These are phyloP conservation scores for Beta corolliflora DNA, from an alignment of 179 eudicot species.

Conservation along the genomic window DNA sequence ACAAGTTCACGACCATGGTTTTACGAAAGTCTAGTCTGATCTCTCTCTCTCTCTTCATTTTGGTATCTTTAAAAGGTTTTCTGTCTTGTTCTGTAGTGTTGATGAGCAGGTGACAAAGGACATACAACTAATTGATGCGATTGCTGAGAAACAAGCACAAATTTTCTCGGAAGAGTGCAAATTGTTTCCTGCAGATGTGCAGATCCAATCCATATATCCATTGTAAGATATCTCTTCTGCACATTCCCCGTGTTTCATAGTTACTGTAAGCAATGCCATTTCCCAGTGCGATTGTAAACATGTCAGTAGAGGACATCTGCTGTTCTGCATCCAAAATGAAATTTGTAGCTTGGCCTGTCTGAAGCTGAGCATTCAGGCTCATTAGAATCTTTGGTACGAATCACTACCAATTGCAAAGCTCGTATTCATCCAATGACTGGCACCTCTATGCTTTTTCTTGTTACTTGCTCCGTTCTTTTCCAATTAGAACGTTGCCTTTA, in stretches of 20 bases:
- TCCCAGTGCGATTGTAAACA: not conserved
- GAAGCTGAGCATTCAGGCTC: not conserved
- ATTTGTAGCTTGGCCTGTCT: not conserved
- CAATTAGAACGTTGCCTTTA: not conserved
- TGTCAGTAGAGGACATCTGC: not conserved
- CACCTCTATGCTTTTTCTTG: too few relatives aligned
- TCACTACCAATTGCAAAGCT: not conserved
- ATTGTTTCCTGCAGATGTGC: conserved; percentile 97
- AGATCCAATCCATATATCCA: conserved; percentile 94
- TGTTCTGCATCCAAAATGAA: not conserved
- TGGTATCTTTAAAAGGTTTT: conserved; percentile 15
- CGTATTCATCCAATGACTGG: not conserved
- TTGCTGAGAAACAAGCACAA: conserved; percentile 95
- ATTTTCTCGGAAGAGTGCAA: conserved; percentile 97
- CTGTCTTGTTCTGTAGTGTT: conserved; percentile 45
- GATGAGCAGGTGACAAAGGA: conserved; percentile 94
- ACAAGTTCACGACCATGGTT: not conserved
- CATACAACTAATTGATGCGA: conserved; percentile 86
- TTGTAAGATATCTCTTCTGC: conserved; percentile 56
- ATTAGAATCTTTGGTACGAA: not conserved
- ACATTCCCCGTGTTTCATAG: not conserved
- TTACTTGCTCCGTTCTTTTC: not conserved
- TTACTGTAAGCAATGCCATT: not conserved
- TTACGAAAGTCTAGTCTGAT: not conserved
- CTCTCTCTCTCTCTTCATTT: not conserved